Evolutionary conservation across 2,329 filamentous ascomycete species (phyloP).

Genomic region (Fusarium sacchari): DNA sequence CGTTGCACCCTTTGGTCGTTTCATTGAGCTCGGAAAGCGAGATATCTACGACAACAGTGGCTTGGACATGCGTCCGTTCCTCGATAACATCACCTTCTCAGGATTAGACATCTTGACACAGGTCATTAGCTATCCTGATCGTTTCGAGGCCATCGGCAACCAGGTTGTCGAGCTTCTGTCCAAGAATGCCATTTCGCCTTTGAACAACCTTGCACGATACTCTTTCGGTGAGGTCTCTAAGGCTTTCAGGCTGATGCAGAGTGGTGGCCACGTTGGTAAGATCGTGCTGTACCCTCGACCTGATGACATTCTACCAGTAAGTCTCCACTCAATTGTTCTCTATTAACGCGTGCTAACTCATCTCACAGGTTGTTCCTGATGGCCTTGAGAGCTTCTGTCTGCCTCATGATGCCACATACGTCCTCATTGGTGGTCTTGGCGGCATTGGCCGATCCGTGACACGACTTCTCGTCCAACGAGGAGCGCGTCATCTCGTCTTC

Average conservation of each 20-base stretch:
- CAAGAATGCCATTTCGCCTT: constrained; percentile 16
- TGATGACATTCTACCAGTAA: background rate
- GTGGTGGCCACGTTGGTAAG: constrained; percentile 29
- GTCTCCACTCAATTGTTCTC: background rate
- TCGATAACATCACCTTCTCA: background rate
- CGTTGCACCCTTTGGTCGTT: constrained; percentile 21
- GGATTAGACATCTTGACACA: background rate
- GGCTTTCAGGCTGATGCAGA: constrained; percentile 36
- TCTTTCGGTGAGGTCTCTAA: constrained; percentile 15
- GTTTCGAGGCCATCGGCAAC: background rate
- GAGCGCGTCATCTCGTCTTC: constrained; percentile 45
- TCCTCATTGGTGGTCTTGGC: constrained; percentile 41
- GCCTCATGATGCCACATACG: constrained; percentile 18
- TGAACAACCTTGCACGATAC: background rate
- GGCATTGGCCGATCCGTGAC: constrained; percentile 42
- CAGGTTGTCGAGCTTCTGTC: background rate
- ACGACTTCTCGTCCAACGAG: constrained; percentile 18
- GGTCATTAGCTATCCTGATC: background rate
- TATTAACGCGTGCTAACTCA: background rate
- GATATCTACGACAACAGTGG: background rate
- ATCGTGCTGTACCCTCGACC: constrained; percentile 4
- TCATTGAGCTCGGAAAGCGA: constrained; percentile 49
- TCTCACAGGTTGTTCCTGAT: background rate
- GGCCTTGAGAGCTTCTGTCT: background rate
- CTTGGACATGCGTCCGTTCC: background rate